Evolutionary conservation across 179 eudicot species (phyloP), one percentile per base, ranked within the genome.

Genomic region (Pouteria campechiana): DNA sequence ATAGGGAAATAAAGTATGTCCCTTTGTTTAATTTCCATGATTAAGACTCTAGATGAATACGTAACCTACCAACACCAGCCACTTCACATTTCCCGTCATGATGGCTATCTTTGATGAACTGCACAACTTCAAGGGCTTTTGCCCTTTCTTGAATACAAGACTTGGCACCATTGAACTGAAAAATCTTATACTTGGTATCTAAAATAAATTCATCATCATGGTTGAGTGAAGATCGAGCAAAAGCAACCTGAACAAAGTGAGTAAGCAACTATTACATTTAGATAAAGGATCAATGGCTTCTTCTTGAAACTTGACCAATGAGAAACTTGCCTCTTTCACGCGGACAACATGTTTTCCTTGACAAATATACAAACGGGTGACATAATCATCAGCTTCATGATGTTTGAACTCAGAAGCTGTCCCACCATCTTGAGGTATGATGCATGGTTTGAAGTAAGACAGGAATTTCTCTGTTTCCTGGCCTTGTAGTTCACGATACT

Each of bases 131-230:
- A 34, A 92, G 64, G 31, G 99, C 88, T 67, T 92, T 92, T 45
- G 92, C 99, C 67, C 99, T 82, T 59, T 92, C 99, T 79, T 92
- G 99, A 60, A 92, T 87, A 29, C 70, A 74, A 41, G 99, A 76
- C 54, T 79, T 87, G 32, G 92, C 82, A 57, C 99, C 99, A 57
- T 74, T 92, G 50, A 92, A 92, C 61, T 87, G 99, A 56, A 87
- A 92, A 27, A 92, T 87, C 64, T 92, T 92, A 25, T 68, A 68
- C 57, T 82, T 67, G 12, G 94, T 92, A 50, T 92, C 99, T 59
- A 92, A 68, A 48, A 92, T 67, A 57, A 79, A 92, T 33, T 86
- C 72, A 63, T 87, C 94, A 42, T 92, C 96, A 36, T 92, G 99
- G 72, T 66, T 87, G 46, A 92, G 83, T 14, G 96, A 72, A 17